Conservation (phyloP, 148 eudicot genomes). For the Cornus suecica region DNA sequence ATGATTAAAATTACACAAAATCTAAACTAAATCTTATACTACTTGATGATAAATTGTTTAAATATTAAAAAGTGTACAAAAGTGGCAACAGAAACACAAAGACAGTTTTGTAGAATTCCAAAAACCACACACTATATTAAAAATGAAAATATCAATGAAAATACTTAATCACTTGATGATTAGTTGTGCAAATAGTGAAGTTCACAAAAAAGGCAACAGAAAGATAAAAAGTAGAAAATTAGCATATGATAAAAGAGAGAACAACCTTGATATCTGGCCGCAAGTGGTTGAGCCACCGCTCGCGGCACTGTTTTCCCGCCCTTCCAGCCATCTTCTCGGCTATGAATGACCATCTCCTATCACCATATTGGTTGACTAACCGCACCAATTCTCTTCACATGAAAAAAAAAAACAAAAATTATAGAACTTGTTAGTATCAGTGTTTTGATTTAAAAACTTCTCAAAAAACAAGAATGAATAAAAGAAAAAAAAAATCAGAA, state of each 20-base stretch:
- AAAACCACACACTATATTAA: background rate
- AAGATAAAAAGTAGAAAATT: background rate
- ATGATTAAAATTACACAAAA: background rate
- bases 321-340: slow-evolving; percentile 52
- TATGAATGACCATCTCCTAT: slow-evolving; percentile 53
- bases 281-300: slow-evolving; percentile 79
- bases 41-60: no score
- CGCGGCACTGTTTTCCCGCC: slow-evolving; percentile 88
- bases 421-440: background rate
- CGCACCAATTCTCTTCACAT: slow-evolving; percentile 37
- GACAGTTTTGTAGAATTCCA: background rate
- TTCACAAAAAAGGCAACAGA: background rate
- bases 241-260: background rate
- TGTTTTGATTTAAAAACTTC: background rate
- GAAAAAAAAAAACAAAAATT: background rate
- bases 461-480: background rate
- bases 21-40: background rate
- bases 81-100: no score
- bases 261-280: slow-evolving; percentile 71
- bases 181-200: background rate
- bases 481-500: background rate
- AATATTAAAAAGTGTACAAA: no score
- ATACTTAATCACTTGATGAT: background rate
- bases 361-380: slow-evolving; percentile 50
- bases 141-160: background rate